Base-by-base conservation (phyloP, 768 basidiomycete genomes). In the Termitomyces sp. region DNA sequence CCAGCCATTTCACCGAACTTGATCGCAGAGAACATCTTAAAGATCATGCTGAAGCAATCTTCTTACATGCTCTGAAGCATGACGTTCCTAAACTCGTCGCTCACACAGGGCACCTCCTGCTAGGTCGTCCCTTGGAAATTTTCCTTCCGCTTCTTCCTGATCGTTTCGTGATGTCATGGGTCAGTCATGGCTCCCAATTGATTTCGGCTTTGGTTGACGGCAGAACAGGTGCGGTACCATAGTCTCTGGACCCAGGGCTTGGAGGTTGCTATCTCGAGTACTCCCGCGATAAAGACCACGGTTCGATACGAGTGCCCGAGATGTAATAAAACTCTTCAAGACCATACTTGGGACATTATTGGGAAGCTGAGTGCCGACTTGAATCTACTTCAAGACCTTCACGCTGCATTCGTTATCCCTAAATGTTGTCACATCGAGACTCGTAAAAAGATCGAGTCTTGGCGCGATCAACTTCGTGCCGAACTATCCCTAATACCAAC, bases 51-150 rank as follows among this genome's bases (percentile, higher is more conserved):
- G 54, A 58, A 42, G 37, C 30, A 7, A 58, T 58, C 7, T 17
- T 58, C n/a, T 11, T 46, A 43, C 58, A 58, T 21, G 58, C 30
- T 7, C n/a, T 58, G 2, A 54, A 30, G 28, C 50, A 58, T 46
- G 24, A 14, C 2, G 41, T 51, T 5, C 30, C 28, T 5, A 55
- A 41, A n/a, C 49, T 58, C 2, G 37, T 40, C 14, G 19, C 19
- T 51, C 45, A 26, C 3, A 54, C 54, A 30, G 28, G 50, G 22
- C 54, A 40, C 32, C 26, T 51, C 12, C 38, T 58, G 9, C 37
- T 58, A 7, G 49, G 43, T 47, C 40, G 32, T n/a, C 42, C 58
- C 2, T n/a, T 51, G n/a, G 54, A 58, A 26, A 45, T 38, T 22
- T 10, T 58, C 3, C 3, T 55, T 15, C 14, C 9, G 9, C 55